phyloP scores from a whole-genome alignment of 768 basidiomycete genomes.

The Suillus sp. region DNA sequence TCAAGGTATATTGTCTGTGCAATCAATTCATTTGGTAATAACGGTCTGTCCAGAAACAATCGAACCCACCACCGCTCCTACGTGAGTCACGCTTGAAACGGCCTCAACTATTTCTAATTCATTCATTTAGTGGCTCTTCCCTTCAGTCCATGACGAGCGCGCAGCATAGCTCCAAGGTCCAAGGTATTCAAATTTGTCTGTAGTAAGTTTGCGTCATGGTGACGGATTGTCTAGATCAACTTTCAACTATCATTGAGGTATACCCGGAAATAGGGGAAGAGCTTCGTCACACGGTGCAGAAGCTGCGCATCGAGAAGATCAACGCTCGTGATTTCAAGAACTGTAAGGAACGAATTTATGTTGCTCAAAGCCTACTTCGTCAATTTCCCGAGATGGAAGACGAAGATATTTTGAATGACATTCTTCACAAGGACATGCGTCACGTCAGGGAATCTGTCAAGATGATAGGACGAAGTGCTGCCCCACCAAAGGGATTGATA shows the following conservation, averaged over 20 bases:
- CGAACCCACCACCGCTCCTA: not conserved
- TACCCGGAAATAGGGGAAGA: slow-evolving; percentile 21
- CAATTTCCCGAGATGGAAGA: slow-evolving; percentile 2
- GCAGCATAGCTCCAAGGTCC: not conserved
- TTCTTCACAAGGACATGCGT: slow-evolving; percentile 9
- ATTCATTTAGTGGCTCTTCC: not conserved
- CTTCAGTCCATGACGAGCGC: too few relatives aligned
- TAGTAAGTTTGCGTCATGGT: not conserved
- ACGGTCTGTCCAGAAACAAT: slow-evolving; percentile 14
- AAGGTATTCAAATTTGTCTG: slow-evolving; percentile 1
- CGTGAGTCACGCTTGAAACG: not conserved
- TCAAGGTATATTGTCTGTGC: slow-evolving; percentile 8
- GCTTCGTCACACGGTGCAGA: slow-evolving; percentile 1
- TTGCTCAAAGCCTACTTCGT: slow-evolving; percentile 11
- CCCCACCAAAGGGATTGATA: not conserved
- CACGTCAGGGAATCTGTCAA: slow-evolving; percentile 7
- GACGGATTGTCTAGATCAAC: slow-evolving; percentile 12
- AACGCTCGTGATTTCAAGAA: slow-evolving; percentile 11
- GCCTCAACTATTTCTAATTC: not conserved
- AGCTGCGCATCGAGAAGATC: slow-evolving; percentile 14
- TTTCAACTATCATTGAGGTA: slow-evolving; percentile 8
- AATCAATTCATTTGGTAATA: not conserved
- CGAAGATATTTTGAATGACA: slow-evolving; percentile 5
- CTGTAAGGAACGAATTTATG: slow-evolving; percentile 17
- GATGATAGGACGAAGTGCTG: not conserved